Percentiles rank a stretch among this genome's conserved stretches.
phyloP scores from a whole-genome alignment of 1,139 yeast species.

The Casaregolazyma lundiana region DNA sequence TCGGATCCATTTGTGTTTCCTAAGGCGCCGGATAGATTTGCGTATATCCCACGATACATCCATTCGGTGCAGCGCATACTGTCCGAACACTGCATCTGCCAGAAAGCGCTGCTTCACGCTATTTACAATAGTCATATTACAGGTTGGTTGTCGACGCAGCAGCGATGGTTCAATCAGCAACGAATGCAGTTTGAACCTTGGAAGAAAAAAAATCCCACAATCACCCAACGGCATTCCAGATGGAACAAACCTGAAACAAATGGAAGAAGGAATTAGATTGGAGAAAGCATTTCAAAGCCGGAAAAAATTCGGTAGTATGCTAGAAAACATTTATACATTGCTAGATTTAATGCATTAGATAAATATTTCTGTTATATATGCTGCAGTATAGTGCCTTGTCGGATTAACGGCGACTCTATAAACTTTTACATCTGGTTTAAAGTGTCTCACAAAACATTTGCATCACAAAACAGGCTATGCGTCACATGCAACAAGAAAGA shows the following conservation, averaged over 20 bases:
- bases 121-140: constrained; percentile 1
- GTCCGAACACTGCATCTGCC: constrained; percentile 8
- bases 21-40: constrained; percentile 45
- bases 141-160: not conserved
- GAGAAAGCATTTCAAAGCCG: not conserved
- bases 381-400: too few species aligned
- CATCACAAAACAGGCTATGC: too few species aligned
- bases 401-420: too few species aligned
- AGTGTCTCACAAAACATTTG: too few species aligned
- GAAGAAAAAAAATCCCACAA: not conserved
- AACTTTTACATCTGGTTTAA: too few species aligned
- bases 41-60: constrained; percentile 56
- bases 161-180: not conserved
- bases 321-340: too few species aligned
- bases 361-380: too few species aligned
- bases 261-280: not conserved
- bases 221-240: constrained; percentile 1
- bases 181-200: not conserved
- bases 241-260: too few species aligned
- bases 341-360: too few species aligned
- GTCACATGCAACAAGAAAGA: too few species aligned
- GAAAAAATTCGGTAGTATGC: too few species aligned
- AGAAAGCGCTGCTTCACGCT: constrained; percentile 7
- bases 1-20: constrained; percentile 41
- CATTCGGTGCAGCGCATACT: constrained; percentile 26